These are phyloP conservation scores for Aspergillus ellipticus DNA, from an alignment of 495 filamentous ascomycete species.

Conservation along the genomic window DNA sequence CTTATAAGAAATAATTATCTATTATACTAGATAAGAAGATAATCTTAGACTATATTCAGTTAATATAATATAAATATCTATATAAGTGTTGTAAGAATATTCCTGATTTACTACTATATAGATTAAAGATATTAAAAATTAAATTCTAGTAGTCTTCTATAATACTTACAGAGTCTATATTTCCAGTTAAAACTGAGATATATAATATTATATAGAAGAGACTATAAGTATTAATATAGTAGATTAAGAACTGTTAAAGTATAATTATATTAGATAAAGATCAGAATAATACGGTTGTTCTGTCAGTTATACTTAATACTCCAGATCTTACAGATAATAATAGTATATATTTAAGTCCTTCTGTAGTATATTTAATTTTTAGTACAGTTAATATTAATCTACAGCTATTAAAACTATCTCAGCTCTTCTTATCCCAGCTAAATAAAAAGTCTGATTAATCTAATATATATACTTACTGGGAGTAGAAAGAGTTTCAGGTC, in stretches of 20 bases:
- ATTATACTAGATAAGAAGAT: conserved; percentile 1
- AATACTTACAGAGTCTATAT: not conserved
- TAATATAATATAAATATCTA: not conserved
- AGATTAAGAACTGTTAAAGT: not conserved
- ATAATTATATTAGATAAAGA: not conserved
- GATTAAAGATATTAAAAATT: conserved; percentile 1
- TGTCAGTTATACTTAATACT: not conserved
- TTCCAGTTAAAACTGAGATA: not conserved
- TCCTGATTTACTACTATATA: not conserved
- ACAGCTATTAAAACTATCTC: not conserved
- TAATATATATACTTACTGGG: not conserved
- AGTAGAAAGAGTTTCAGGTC: not conserved
- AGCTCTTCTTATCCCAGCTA: not conserved
- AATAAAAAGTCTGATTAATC: not conserved
- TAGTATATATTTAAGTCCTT: not conserved
- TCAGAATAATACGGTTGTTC: not conserved
- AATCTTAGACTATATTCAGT: not conserved
- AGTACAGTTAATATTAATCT: not conserved
- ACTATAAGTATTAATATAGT: not conserved
- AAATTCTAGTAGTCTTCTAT: not conserved
- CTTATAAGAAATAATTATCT: conserved; percentile 2
- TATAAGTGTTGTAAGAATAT: not conserved
- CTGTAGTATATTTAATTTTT: not conserved
- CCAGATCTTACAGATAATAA: not conserved
- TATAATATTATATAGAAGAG: not conserved